Percentiles rank a stretch among this genome's conserved stretches.
Evolutionary conservation across 2,329 filamentous ascomycete genomes (phyloP).

Genomic region (Neonectria punicea): DNA sequence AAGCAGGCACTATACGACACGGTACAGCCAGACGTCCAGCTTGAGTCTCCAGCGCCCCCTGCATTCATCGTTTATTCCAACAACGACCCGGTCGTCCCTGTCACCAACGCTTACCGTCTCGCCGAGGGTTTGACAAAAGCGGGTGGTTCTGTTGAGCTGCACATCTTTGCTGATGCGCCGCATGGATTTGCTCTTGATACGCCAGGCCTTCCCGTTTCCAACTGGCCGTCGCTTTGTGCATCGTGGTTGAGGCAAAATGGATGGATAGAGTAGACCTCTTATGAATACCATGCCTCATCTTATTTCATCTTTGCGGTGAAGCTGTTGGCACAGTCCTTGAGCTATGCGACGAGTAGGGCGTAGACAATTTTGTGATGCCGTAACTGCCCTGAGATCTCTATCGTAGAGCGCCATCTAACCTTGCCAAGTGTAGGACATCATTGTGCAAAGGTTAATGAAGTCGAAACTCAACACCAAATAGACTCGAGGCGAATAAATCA

Average conservation of each 20-base stretch:
- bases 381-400: too few relatives aligned
- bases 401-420: too few relatives aligned
- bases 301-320: too few relatives aligned
- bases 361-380: too few relatives aligned
- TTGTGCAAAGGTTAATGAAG: too few relatives aligned
- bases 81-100: conserved; percentile 37
- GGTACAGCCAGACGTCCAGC: conserved; percentile 35
- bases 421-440: too few relatives aligned
- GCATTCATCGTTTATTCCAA: conserved; percentile 38
- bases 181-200: conserved; percentile 37
- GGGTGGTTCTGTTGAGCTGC: conserved; percentile 32
- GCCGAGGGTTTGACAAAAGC: conserved; percentile 27
- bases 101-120: conserved; percentile 34
- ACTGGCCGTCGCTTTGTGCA: conserved; percentile 37
- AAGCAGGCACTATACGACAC: conserved; percentile 35
- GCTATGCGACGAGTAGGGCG: too few relatives aligned
- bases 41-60: conserved; percentile 25
- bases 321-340: too few relatives aligned
- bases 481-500: too few relatives aligned
- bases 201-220: conserved; percentile 29
- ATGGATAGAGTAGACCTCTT: conserved; percentile 15
- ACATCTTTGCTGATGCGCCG: conserved; percentile 37
- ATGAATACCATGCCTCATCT: too few relatives aligned
- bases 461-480: too few relatives aligned
- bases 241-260: conserved; percentile 31